Base-by-base conservation (phyloP, 768 basidiomycete genomes). In the Tulasnella sp. region DNA sequence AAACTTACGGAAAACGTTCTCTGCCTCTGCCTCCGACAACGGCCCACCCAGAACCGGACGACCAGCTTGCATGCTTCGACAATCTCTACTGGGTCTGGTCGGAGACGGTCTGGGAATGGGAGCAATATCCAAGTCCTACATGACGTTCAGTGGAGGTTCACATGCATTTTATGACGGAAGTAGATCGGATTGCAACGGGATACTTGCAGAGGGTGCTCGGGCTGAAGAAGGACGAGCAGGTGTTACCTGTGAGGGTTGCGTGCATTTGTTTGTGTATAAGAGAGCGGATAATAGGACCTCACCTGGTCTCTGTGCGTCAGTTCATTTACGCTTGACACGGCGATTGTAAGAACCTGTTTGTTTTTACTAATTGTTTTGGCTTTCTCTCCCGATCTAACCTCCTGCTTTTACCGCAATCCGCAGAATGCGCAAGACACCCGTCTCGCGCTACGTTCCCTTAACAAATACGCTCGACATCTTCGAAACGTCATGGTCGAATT, bases 61-160 rank as follows among this genome's bases (percentile, higher is more conserved):
- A 83, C 20, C 82, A 83, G 31, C 69, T 83, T 54, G 41, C 82
- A 34, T 81, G 81, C 75, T 82, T 81, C 46, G 83, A 83, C 60
- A 80, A 77, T 34, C 58, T 83, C 31, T 83, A 83, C 75, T 83
- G 64, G 64, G 64, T 69, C 7, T 69, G 64, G 74, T 28, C n/a
- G 16, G 74, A 44, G 40, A 2, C 44, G 64, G 31, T 37, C 20
- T 28, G 64, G 31, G 83, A 83, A 60, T 82, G 83, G 41, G 82
- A 84, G 79, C 50, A 69, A 81, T 80, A 83, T 20, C 83, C 77
- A 31, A 76, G 77, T 16, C 81, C 81, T 14, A 79, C 80, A 16
- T 84, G 83, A 83, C 64, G 77, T 12, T 24, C 50, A 18, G 77
- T 83, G 20, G 83, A 41, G 48, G 20, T 9, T 5, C 74, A 75